Base-by-base conservation (phyloP, 805 yeast genomes). In the Wickerhamomyces chaumierensis region DNA sequence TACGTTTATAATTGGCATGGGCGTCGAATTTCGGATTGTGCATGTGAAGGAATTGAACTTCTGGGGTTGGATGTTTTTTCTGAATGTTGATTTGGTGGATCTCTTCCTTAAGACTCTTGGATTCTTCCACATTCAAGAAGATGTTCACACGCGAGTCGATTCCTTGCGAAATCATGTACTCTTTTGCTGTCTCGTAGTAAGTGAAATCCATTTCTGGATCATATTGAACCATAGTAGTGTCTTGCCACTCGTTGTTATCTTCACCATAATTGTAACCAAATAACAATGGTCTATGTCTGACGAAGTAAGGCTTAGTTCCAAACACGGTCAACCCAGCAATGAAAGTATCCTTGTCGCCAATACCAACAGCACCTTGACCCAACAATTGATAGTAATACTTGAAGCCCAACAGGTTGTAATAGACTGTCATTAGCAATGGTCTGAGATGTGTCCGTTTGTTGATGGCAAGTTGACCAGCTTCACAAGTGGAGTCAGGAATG, bases 261-360 rank as follows among this genome's bases (percentile, higher is more conserved):
- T 31, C 33, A 3, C 11, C 39, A 35, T 51, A 52, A 16, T 47
- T 43, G 25, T 53, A 51, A 17, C 57, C 57, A 15, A 31, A 50
- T 19, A 50, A 34, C 15, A 47, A 31, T 13, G 56, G 56, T 23
- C 56, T 50, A 18, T 52, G 49, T 31, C 50, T 49, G 23, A 51
- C 53, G 33, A 51, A 49, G 39, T 52, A 52, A 35, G 39, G 51
- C 13, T 44, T 40, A 23, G 48, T 53, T 31, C 44, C 40, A 38
- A 51, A 50, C 2, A 50, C 49, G 5, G 53, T 50, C 27, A 51
- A 32, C n/a, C 54, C 56, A 3, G 56, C 55, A 62, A 48, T 71
- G 51, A 81, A 80, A 0, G 88, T 79, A 46, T 81, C 88, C 51
- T 81, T 81, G 53, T 81, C 90, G 39, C 88, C 88, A 55, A 80